phyloP scores from a whole-genome alignment of 495 filamentous ascomycete species.

The Aspergillus carlsbadensis region DNA sequence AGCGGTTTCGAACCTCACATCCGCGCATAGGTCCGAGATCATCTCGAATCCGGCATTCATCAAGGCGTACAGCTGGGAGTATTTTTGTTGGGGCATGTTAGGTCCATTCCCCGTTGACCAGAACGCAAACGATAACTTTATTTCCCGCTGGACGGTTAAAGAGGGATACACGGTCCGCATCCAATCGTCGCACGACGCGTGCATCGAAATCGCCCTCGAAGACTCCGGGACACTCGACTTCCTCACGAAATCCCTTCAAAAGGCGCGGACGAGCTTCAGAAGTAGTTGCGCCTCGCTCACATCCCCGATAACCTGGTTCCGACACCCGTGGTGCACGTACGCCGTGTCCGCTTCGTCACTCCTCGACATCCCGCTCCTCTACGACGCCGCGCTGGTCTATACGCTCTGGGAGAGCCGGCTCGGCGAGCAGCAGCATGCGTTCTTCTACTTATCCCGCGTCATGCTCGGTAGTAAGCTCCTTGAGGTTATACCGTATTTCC shows the following conservation, averaged over 20 bases:
- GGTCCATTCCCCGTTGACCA: slow-evolving; percentile 56
- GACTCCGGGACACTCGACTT: slow-evolving; percentile 56
- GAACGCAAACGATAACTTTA: slow-evolving; percentile 59
- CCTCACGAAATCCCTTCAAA: slow-evolving; percentile 57
- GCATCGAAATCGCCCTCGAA: slow-evolving; percentile 62
- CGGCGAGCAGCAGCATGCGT: not conserved
- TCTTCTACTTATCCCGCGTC: slow-evolving; percentile 26
- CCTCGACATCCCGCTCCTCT: slow-evolving; percentile 57
- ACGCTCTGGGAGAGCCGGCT: slow-evolving; percentile 1
- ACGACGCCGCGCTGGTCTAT: slow-evolving; percentile 49
- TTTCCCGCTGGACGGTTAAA: slow-evolving; percentile 60
- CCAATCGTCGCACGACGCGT: slow-evolving; percentile 56
- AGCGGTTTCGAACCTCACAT: slow-evolving; percentile 55
- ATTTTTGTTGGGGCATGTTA: slow-evolving; percentile 43
- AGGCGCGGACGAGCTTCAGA: slow-evolving; percentile 65
- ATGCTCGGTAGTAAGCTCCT: slow-evolving; percentile 55
- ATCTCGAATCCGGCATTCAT: slow-evolving; percentile 45
- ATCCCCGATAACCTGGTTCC: slow-evolving; percentile 48
- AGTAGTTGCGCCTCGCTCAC: slow-evolving; percentile 57
- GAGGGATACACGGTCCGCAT: slow-evolving; percentile 59
- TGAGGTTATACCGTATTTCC: slow-evolving; percentile 60
- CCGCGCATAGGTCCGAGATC: slow-evolving; percentile 47
- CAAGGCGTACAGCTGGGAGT: slow-evolving; percentile 56
- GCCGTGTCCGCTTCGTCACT: slow-evolving; percentile 60
- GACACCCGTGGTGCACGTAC: slow-evolving; percentile 62